Conservation (phyloP, 805 yeast genomes). For the Tetrapisispora namnaoensis region DNA sequence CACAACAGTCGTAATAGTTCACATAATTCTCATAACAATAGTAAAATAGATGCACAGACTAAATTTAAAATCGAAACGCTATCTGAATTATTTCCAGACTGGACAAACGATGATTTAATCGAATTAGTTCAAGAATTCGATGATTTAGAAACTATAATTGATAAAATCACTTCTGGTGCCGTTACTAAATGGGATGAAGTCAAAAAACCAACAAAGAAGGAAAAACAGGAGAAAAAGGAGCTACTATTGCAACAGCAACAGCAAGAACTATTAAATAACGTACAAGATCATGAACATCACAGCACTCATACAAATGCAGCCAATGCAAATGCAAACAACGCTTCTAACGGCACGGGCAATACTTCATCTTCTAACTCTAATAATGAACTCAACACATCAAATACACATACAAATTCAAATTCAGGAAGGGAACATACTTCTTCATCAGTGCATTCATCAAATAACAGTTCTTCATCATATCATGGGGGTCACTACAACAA, state of each 20-base stretch:
- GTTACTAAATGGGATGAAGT: conserved; percentile 93
- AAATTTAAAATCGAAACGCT: conserved; percentile 44
- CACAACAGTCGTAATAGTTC: conserved; percentile 1
- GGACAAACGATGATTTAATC: conserved; percentile 78
- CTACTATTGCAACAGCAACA: conserved; percentile 12
- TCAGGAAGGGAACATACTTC: not conserved
- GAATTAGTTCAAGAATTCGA: conserved; percentile 67
- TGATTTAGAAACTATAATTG: conserved; percentile 71
- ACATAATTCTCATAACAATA: conserved; percentile 3
- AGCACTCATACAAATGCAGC: conserved; percentile 9
- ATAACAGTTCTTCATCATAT: not conserved
- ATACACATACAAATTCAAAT: conserved; percentile 2
- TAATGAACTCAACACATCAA: conserved; percentile 1
- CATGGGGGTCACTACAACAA: conserved; percentile 3
- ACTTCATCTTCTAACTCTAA: not conserved
- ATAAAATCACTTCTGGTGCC: conserved; percentile 81
- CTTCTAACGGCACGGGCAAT: not conserved
- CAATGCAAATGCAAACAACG: conserved; percentile 8
- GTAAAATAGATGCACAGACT: conserved; percentile 26
- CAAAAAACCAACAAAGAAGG: conserved; percentile 52
- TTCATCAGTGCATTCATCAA: conserved; percentile 2
- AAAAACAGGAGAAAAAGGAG: conserved; percentile 32
- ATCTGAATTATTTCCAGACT: conserved; percentile 85
- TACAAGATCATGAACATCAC: conserved; percentile 4
- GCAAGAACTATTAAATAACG: conserved; percentile 7